Evolutionary conservation across 306 rosid species (phyloP).

Genomic region (Fragaria iinumae): DNA sequence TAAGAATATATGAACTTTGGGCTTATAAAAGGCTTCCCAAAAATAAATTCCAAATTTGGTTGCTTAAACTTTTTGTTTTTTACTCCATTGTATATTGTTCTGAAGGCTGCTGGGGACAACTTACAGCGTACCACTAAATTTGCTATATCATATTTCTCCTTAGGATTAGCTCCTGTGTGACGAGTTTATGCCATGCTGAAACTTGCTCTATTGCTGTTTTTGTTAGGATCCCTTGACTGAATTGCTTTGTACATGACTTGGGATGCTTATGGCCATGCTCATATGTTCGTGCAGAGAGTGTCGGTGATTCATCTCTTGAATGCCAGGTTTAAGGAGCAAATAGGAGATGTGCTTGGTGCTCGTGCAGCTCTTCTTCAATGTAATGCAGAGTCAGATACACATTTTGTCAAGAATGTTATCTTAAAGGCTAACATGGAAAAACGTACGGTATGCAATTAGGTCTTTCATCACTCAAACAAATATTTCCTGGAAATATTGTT

Average conservation of each 20-base stretch:
- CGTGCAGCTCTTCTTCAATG: constrained; percentile 56
- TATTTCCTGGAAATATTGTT: constrained; percentile 12
- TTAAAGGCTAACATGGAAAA: constrained; percentile 88
- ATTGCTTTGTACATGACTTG: constrained; percentile 53
- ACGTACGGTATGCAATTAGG: constrained; percentile 61
- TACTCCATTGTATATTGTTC: background rate
- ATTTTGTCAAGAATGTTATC: constrained; percentile 57
- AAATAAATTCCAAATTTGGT: background rate
- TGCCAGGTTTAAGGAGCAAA: constrained; percentile 86
- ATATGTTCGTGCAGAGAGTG: constrained; percentile 64
- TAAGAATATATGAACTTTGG: background rate
- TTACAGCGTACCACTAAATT: constrained; percentile 17
- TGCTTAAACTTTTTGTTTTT: background rate
- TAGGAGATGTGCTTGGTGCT: constrained; percentile 73
- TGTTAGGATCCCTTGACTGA: constrained; percentile 44
- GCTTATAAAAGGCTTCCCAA: constrained; percentile 1
- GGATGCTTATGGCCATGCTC: constrained; percentile 45
- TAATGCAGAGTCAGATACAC: constrained; percentile 53
- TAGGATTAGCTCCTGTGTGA: constrained; percentile 16
- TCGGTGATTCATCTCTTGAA: constrained; percentile 74
- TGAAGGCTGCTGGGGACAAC: constrained; percentile 14
- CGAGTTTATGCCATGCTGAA: constrained; percentile 25
- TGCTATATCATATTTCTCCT: constrained; percentile 14
- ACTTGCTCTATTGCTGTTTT: constrained; percentile 33
- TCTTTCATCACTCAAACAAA: constrained; percentile 26